Conservation (phyloP, 75 land plant genomes). For the Cunninghamia lanceolata region DNA sequence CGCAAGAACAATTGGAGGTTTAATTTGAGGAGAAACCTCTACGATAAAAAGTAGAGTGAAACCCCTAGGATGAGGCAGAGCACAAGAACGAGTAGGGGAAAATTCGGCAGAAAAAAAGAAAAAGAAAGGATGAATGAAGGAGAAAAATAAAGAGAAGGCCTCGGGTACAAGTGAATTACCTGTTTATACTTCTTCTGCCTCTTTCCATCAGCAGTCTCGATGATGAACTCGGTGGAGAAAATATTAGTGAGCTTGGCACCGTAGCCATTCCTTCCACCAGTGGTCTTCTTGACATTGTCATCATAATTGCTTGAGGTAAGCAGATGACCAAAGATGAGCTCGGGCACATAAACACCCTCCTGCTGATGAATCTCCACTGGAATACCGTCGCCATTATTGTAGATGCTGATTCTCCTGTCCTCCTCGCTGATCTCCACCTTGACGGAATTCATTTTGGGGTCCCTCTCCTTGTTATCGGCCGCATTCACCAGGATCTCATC, state of each 20-base stretch:
- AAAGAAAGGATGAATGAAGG: background rate
- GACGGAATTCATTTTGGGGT: slow-evolving; percentile 78
- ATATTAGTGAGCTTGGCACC: slow-evolving; percentile 91
- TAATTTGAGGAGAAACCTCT: too few relatives aligned
- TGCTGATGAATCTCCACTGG: slow-evolving; percentile 94
- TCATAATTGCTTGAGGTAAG: slow-evolving; percentile 96
- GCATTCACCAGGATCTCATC: slow-evolving; percentile 99
- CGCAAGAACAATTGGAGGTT: too few relatives aligned
- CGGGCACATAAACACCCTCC: slow-evolving; percentile 97
- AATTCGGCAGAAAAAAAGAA: too few relatives aligned
- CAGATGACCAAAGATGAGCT: slow-evolving; percentile 92
- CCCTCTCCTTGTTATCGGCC: slow-evolving; percentile 97
- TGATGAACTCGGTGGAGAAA: slow-evolving; percentile 91
- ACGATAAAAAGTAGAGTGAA: too few relatives aligned
- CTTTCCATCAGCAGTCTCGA: slow-evolving; percentile 95
- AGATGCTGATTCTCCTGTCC: slow-evolving; percentile 70
- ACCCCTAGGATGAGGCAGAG: too few relatives aligned
- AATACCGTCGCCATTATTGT: slow-evolving; percentile 92
- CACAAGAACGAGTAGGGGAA: too few relatives aligned
- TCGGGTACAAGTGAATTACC: slow-evolving; percentile 33
- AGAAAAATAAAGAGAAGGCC: background rate
- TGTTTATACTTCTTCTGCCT: slow-evolving; percentile 86
- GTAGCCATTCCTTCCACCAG: slow-evolving; percentile 96
- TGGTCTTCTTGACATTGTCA: slow-evolving; percentile 91
- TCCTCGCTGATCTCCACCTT: slow-evolving; percentile 75